phyloP scores from a whole-genome alignment of 805 yeast species.

The Yamadazyma akitaensis region DNA sequence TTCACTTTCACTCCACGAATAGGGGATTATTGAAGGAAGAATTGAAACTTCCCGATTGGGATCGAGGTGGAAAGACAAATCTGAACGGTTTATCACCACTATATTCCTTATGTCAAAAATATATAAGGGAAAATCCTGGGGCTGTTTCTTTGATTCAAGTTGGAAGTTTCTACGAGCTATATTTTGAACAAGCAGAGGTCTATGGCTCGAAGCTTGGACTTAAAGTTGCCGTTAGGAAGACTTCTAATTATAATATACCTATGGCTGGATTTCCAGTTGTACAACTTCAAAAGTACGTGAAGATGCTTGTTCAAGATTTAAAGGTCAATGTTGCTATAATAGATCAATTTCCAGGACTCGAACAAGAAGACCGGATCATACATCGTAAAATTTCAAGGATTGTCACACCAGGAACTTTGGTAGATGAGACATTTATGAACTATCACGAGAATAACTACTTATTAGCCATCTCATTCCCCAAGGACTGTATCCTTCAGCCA shows the following conservation, averaged over 20 bases:
- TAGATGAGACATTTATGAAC: constrained; percentile 82
- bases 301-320: constrained; percentile 65
- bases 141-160: constrained; percentile 61
- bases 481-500: constrained; percentile 34
- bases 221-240: constrained; percentile 58
- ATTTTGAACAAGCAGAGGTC: constrained; percentile 81
- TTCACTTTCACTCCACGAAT: background rate
- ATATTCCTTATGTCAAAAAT: constrained; percentile 28
- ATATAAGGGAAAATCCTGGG: constrained; percentile 34
- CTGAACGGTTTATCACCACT: constrained; percentile 32
- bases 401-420: constrained; percentile 88
- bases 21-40: background rate
- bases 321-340: constrained; percentile 75
- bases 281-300: constrained; percentile 70
- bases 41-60: constrained; percentile 25
- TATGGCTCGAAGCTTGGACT: constrained; percentile 70
- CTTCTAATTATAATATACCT: constrained; percentile 45
- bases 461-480: constrained; percentile 61
- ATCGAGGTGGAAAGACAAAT: constrained; percentile 37
- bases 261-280: constrained; percentile 90
- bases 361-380: constrained; percentile 32
- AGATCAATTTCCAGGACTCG: constrained; percentile 50
- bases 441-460: constrained; percentile 68
- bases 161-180: constrained; percentile 84
- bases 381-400: constrained; percentile 74